These are phyloP conservation scores for Russula griseocarnosa DNA, from an alignment of 768 basidiomycete genomes.

Conservation along the genomic window DNA sequence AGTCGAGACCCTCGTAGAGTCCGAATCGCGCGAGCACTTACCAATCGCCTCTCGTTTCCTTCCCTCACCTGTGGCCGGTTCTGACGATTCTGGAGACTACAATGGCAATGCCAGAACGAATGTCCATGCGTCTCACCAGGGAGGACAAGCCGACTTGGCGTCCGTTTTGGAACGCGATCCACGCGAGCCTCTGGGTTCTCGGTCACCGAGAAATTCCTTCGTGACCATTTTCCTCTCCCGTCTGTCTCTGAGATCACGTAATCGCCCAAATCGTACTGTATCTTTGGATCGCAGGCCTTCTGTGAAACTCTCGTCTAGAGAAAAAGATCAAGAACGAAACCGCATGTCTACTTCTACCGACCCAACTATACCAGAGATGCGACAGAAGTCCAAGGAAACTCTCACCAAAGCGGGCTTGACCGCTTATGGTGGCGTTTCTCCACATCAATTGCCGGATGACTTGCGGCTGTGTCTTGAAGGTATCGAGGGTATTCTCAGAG, in stretches of 20 bases:
- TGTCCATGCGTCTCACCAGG: constrained; percentile 36
- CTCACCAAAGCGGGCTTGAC: constrained; percentile 43
- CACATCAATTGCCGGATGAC: constrained; percentile 83
- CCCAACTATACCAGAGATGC: constrained; percentile 40
- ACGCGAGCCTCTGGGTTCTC: constrained; percentile 64
- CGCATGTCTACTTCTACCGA: constrained; percentile 42
- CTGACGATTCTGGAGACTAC: constrained; percentile 57
- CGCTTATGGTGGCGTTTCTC: constrained; percentile 53
- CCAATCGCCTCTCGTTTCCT: constrained; percentile 92
- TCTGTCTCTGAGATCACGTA: constrained; percentile 65
- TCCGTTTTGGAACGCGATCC: constrained; percentile 56
- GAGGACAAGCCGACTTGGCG: constrained; percentile 29
- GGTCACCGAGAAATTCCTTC: constrained; percentile 41
- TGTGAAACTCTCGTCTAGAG: constrained; percentile 39
- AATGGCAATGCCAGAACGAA: constrained; percentile 49
- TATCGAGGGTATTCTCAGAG: constrained; percentile 79
- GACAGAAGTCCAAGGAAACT: constrained; percentile 68
- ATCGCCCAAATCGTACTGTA: constrained; percentile 56
- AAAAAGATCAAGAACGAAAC: constrained; percentile 38
- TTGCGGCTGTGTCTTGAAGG: constrained; percentile 81
- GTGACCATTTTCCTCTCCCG: constrained; percentile 79
- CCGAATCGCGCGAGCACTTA: constrained; percentile 68
- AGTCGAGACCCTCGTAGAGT: constrained; percentile 64
- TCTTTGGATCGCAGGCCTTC: constrained; percentile 70
- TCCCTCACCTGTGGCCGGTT: constrained; percentile 53